Evolutionary conservation across 805 yeast species (phyloP).

Genomic region (Nakazawaea ernobii): DNA sequence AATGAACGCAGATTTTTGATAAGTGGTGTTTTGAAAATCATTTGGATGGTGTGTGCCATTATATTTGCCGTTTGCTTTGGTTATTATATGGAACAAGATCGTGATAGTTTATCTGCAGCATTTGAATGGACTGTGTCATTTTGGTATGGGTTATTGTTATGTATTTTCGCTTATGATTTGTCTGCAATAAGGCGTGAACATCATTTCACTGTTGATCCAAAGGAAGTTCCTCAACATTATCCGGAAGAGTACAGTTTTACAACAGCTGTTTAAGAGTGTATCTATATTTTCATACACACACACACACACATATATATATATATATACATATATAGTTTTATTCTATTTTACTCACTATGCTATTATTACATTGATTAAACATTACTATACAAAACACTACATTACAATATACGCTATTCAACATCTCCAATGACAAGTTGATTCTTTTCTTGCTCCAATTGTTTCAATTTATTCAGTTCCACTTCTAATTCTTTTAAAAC

Average conservation of each 20-base stretch:
- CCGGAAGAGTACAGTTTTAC: neutral
- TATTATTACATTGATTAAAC: neutral
- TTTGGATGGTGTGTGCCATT: slow-evolving; percentile 65
- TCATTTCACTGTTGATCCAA: neutral
- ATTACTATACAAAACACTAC: neutral
- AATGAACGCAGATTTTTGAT: slow-evolving; percentile 26
- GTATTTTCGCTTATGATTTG: slow-evolving; percentile 64
- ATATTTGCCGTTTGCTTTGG: slow-evolving; percentile 68
- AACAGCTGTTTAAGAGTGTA: neutral
- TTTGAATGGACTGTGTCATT: slow-evolving; percentile 89
- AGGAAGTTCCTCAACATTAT: neutral
- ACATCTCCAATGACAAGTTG: slow-evolving; percentile 12
- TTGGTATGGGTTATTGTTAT: slow-evolving; percentile 69
- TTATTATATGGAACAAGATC: slow-evolving; percentile 24
- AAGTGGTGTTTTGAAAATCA: slow-evolving; percentile 46
- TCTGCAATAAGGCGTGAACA: slow-evolving; percentile 5
- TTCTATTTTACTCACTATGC: no score
- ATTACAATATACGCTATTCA: neutral
- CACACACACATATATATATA: no score
- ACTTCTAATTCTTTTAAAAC: slow-evolving; percentile 21
- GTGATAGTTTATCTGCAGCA: slow-evolving; percentile 48
- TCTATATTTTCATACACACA: no score
- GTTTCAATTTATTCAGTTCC: slow-evolving; percentile 20
- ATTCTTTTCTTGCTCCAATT: slow-evolving; percentile 25
- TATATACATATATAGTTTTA: neutral